A percentile compares a stretch with the other conserved stretches of the same genome.
phyloP scores from a whole-genome alignment of 495 filamentous ascomycete genomes.

The Penicillium psychrofluorescens region DNA sequence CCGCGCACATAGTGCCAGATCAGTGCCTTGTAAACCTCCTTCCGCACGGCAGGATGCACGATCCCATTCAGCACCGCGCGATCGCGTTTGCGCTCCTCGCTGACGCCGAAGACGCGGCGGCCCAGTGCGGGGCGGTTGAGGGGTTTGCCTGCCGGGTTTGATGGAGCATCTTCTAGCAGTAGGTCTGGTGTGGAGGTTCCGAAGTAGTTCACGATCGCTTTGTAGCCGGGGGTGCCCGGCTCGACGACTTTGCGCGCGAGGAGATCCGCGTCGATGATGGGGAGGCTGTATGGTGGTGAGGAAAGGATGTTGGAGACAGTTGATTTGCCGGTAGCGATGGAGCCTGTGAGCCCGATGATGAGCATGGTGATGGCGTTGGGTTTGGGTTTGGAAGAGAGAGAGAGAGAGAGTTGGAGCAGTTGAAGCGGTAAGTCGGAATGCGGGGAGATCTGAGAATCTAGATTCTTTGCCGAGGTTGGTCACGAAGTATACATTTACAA shows the following conservation, averaged over 20 bases:
- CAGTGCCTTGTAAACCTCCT: slow-evolving; percentile 65
- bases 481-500: too few relatives aligned
- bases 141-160: slow-evolving; percentile 49
- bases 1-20: slow-evolving; percentile 60
- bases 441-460: slow-evolving; percentile 6
- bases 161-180: slow-evolving; percentile 42
- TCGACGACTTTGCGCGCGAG: slow-evolving; percentile 86
- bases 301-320: slow-evolving; percentile 83
- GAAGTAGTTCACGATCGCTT: slow-evolving; percentile 72
- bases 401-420: not conserved
- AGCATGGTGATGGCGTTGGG: slow-evolving; percentile 53
- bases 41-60: slow-evolving; percentile 78
- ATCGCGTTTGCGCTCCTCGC: slow-evolving; percentile 55
- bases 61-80: slow-evolving; percentile 76
- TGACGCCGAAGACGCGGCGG: slow-evolving; percentile 72
- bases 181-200: slow-evolving; percentile 74
- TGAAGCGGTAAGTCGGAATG: slow-evolving; percentile 3
- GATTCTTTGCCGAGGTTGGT: too few relatives aligned
- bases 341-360: slow-evolving; percentile 92
- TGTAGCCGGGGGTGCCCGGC: slow-evolving; percentile 78
- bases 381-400: not conserved
- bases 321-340: slow-evolving; percentile 96
- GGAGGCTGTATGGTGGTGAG: slow-evolving; percentile 71
- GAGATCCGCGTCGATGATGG: slow-evolving; percentile 91
- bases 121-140: slow-evolving; percentile 85